Conservation (phyloP, 73 alveolate genomes). For the Uronychia binucleata region DNA sequence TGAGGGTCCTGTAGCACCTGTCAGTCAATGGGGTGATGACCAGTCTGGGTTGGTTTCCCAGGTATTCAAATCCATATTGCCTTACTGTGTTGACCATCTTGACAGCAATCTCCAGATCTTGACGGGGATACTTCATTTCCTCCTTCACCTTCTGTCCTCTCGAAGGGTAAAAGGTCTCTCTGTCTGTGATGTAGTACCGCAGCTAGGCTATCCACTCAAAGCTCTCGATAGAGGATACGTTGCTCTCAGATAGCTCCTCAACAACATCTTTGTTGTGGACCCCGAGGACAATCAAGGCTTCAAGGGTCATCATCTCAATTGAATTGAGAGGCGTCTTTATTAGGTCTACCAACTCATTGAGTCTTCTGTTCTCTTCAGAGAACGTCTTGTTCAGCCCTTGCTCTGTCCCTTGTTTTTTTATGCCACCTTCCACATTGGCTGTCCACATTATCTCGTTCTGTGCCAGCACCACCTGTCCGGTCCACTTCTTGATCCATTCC, state of each 20-base stretch:
- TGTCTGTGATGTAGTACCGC: constrained; percentile 76
- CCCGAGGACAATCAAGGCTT: constrained; percentile 79
- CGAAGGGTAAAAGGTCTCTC: constrained; percentile 27
- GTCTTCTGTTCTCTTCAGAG: constrained; percentile 24
- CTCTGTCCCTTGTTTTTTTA: constrained; percentile 3
- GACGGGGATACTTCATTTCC: constrained; percentile 7
- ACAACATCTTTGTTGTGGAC: constrained; percentile 86
- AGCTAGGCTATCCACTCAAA: constrained; percentile 82
- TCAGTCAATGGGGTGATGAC: constrained; percentile 94
- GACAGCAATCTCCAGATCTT: constrained; percentile 45
- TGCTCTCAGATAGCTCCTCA: constrained; percentile 45
- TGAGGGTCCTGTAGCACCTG: constrained; percentile 87
- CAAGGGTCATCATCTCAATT: constrained; percentile 66
- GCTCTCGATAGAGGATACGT: constrained; percentile 61
- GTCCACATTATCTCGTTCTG: constrained; percentile 65
- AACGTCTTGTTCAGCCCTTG: constrained; percentile 23
- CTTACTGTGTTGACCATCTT: constrained; percentile 75
- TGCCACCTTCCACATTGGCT: constrained; percentile 40
- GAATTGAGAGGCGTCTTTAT: constrained; percentile 44
- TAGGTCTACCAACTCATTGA: constrained; percentile 50
- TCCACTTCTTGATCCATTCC: constrained; percentile 56
- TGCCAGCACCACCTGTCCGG: constrained; percentile 56
- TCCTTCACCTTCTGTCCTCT: neutral
- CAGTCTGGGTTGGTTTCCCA: constrained; percentile 91
- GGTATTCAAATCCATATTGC: constrained; percentile 95